Evolutionary conservation across 2,329 filamentous ascomycete genomes (phyloP).

Genomic region (Epicoccum sorghinum): DNA sequence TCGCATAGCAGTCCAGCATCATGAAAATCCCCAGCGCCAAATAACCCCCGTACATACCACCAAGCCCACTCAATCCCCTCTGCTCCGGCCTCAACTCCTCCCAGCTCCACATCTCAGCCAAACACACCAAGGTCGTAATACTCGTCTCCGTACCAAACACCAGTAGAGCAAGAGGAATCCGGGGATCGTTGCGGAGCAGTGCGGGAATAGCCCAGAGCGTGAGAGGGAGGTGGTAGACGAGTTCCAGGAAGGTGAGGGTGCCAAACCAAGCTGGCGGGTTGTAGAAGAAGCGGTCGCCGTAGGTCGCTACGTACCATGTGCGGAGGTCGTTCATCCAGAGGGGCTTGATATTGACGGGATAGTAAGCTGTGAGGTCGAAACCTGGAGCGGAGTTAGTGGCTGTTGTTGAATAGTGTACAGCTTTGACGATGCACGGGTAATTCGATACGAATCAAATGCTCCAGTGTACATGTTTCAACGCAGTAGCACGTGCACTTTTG

Average conservation of each 20-base stretch:
- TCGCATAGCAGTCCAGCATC: slow-evolving; percentile 44
- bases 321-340: slow-evolving; percentile 58
- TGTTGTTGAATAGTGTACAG: neutral
- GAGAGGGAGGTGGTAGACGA: slow-evolving; percentile 65
- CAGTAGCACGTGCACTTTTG: no score
- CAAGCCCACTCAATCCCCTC: slow-evolving; percentile 36
- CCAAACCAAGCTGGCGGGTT: slow-evolving; percentile 65
- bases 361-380: slow-evolving; percentile 66
- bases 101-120: slow-evolving; percentile 66
- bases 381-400: slow-evolving; percentile 48
- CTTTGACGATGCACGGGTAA: no score
- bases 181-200: slow-evolving; percentile 61
- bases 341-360: slow-evolving; percentile 59
- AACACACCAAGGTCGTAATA: slow-evolving; percentile 67
- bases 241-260: slow-evolving; percentile 63
- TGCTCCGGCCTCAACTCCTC: slow-evolving; percentile 36
- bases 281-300: slow-evolving; percentile 69
- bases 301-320: slow-evolving; percentile 64
- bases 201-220: slow-evolving; percentile 66
- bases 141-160: slow-evolving; percentile 65
- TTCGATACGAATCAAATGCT: neutral
- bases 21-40: slow-evolving; percentile 45
- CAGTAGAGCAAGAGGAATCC: slow-evolving; percentile 65
- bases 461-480: neutral
- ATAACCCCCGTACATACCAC: slow-evolving; percentile 49